These are phyloP conservation scores for Hyphochytrium catenoides DNA, from an alignment of 352 stramenopile genomes.

Conservation along the genomic window DNA sequence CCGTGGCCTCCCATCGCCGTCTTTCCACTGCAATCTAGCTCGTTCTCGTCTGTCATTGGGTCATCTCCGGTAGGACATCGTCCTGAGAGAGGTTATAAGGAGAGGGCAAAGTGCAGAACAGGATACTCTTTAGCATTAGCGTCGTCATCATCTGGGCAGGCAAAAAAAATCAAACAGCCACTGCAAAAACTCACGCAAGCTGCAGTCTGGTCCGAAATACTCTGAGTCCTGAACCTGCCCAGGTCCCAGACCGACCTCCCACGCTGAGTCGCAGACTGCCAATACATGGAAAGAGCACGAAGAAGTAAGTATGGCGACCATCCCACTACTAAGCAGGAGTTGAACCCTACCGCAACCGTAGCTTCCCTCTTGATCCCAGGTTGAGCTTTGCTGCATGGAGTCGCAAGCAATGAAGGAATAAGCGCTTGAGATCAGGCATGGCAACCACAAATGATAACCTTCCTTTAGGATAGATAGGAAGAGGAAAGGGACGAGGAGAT, in stretches of 20 bases:
- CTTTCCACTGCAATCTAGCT: conserved; percentile 39
- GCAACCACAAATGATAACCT: no score
- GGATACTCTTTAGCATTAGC: no score
- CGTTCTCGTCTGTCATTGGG: conserved; percentile 26
- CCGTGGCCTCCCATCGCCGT: conserved; percentile 15
- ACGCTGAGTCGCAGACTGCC: conserved; percentile 59
- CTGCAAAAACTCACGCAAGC: conserved; percentile 19
- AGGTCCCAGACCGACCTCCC: conserved; percentile 37
- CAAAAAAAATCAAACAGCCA: no score
- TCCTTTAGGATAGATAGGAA: neutral
- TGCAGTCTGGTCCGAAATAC: conserved; percentile 68
- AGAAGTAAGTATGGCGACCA: no score
- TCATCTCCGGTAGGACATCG: conserved; percentile 58
- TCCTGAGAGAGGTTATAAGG: conserved; percentile 12
- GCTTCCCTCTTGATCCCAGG: conserved; percentile 71
- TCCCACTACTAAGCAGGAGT: conserved; percentile 24
- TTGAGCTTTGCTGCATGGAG: no score
- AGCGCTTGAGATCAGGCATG: no score
- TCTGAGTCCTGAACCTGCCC: conserved; percentile 52
- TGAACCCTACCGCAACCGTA: conserved; percentile 56
- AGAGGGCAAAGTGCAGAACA: neutral
- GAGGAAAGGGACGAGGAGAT: neutral
- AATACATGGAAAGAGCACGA: no score
- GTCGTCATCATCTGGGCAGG: no score
- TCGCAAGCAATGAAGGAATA: no score